Percentiles rank a stretch among this genome's conserved stretches.
phyloP scores from a whole-genome alignment of 2,329 filamentous ascomycete genomes.

The Zasmidium citrigriseum region DNA sequence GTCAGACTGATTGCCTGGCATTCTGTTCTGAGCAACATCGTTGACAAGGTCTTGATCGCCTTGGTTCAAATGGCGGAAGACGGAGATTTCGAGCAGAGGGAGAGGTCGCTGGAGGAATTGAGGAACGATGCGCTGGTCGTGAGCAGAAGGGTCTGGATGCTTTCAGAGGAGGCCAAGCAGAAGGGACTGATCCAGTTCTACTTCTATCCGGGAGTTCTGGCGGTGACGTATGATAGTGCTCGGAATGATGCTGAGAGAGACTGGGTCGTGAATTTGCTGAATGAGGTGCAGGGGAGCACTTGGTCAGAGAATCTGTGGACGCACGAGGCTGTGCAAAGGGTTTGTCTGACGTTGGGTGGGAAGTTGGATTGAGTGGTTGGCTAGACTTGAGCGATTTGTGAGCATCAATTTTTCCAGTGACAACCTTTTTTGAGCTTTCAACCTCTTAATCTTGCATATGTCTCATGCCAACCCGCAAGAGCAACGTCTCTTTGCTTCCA shows the following conservation, averaged over 20 bases:
- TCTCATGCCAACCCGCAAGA: too few species aligned
- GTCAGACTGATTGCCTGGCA: conserved; percentile 1
- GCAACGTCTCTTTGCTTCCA: too few species aligned
- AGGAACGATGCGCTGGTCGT: background rate
- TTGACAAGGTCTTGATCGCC: background rate
- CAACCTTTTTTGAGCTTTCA: too few species aligned
- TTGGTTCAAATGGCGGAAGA: background rate
- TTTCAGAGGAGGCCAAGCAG: background rate
- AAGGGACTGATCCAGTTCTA: background rate
- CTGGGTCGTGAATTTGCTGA: conserved; percentile 3
- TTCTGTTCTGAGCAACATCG: background rate
- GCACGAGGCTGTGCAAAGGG: background rate
- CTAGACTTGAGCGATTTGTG: too few species aligned
- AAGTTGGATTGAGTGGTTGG: too few species aligned
- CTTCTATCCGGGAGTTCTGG: conserved; percentile 2
- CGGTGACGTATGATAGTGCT: conserved; percentile 1
- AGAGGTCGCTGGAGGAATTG: background rate
- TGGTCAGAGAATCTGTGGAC: conserved; percentile 1
- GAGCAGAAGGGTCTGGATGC: conserved; percentile 2
- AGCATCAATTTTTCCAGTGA: too few species aligned
- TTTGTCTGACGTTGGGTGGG: background rate
- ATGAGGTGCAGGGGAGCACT: background rate
- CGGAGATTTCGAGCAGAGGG: background rate
- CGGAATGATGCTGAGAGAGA: background rate
- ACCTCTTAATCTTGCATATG: too few species aligned